Evolutionary conservation across 306 rosid genomes (phyloP).

Genomic region (Fragaria iinumae): DNA sequence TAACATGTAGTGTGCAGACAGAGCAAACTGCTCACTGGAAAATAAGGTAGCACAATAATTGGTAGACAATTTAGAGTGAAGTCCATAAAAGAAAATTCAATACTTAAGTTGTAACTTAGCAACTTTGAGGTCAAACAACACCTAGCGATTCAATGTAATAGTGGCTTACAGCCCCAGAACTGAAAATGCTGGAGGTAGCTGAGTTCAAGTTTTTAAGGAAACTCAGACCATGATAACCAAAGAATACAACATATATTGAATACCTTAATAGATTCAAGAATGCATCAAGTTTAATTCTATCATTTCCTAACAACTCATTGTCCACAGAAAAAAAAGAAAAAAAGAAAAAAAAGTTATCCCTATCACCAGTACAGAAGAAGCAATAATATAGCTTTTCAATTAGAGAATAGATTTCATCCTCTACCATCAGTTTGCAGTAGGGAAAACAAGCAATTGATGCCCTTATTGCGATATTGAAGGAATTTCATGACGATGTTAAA

Average conservation of each 20-base stretch:
- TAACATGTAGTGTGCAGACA: not conserved
- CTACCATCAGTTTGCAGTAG: slow-evolving; percentile 40
- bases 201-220: not conserved
- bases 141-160: not conserved
- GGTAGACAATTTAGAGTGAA: not conserved
- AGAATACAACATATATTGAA: slow-evolving; percentile 10
- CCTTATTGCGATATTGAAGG: slow-evolving; percentile 42
- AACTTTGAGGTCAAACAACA: not conserved
- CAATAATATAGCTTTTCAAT: slow-evolving; percentile 28
- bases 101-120: not conserved
- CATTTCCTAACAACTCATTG: slow-evolving; percentile 25
- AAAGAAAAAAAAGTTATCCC: not conserved
- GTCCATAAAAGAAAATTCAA: not conserved
- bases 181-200: not conserved
- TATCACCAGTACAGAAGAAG: slow-evolving; percentile 23
- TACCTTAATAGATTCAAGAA: slow-evolving; percentile 13
- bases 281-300: slow-evolving; percentile 18
- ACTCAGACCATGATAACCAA: not conserved
- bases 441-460: slow-evolving; percentile 38
- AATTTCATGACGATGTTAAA: slow-evolving; percentile 31
- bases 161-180: not conserved
- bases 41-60: not conserved
- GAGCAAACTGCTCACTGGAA: not conserved
- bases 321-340: not conserved
- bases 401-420: slow-evolving; percentile 22